phyloP scores from a whole-genome alignment of 805 yeast species.

The Monosporozyma aquatica region DNA sequence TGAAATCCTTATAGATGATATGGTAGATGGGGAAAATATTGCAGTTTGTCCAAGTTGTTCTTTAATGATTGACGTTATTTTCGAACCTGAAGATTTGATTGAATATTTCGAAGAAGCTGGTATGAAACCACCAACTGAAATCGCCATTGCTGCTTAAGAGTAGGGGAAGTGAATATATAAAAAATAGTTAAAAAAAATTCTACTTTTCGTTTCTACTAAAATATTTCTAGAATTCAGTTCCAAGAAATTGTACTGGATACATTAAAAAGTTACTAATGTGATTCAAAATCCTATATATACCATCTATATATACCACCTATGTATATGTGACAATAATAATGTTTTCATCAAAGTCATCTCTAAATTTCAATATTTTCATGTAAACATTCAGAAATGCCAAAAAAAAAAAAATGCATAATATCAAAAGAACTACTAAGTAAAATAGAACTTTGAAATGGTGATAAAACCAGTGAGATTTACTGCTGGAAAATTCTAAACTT shows the following conservation, averaged over 20 bases:
- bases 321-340: too few relatives aligned
- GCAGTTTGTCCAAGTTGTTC: constrained; percentile 98
- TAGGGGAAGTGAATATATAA: too few relatives aligned
- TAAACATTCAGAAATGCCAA: not conserved
- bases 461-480: too few relatives aligned
- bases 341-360: not conserved
- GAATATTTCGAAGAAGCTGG: constrained; percentile 35
- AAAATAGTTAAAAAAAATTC: too few relatives aligned
- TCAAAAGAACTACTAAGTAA: not conserved
- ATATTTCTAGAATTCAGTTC: not conserved
- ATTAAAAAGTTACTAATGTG: too few relatives aligned
- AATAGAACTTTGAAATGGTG: too few relatives aligned
- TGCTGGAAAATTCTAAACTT: too few relatives aligned
- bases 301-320: too few relatives aligned
- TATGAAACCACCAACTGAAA: constrained; percentile 19
- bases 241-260: too few relatives aligned
- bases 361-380: not conserved
- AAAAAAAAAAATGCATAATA: not conserved
- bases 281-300: too few relatives aligned
- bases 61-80: constrained; percentile 83
- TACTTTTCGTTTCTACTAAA: too few relatives aligned
- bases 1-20: constrained; percentile 76
- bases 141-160: not conserved
- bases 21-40: constrained; percentile 82
- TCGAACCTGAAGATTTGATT: constrained; percentile 50